A percentile compares a stretch with the other conserved stretches of the same genome.
These are phyloP conservation scores for Colletotrichum spinosum DNA, from an alignment of 2,329 filamentous ascomycete species.

Conservation along the genomic window DNA sequence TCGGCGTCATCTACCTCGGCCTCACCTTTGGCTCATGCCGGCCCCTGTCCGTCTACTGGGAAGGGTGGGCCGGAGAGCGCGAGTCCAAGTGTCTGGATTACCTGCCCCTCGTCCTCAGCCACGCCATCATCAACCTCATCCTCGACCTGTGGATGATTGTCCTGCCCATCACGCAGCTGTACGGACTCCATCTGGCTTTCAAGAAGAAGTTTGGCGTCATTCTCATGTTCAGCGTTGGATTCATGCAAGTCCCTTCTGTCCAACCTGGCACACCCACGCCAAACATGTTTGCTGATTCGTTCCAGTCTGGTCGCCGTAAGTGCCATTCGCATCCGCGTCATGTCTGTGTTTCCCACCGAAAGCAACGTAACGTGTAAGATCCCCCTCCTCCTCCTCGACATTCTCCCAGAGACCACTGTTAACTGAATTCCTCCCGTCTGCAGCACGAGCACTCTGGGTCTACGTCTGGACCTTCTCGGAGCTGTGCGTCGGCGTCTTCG, in stretches of 20 bases:
- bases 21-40: constrained; percentile 9
- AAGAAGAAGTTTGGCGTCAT: constrained; percentile 38
- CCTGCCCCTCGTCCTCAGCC: not conserved
- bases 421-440: accelerated
- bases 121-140: constrained; percentile 38
- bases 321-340: constrained; percentile 1
- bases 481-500: constrained; percentile 13
- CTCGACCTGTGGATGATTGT: constrained; percentile 41
- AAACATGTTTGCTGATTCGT: not conserved
- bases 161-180: constrained; percentile 37
- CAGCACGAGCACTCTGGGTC: constrained; percentile 10
- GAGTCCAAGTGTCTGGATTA: not conserved
- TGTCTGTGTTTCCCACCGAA: not conserved
- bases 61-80: not conserved
- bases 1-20: not conserved
- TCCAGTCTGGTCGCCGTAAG: not conserved
- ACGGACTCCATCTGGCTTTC: constrained; percentile 35
- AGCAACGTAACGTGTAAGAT: constrained; percentile 5
- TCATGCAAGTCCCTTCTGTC: not conserved
- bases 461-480: constrained; percentile 18
- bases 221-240: constrained; percentile 11
- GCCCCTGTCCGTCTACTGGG: constrained; percentile 10
- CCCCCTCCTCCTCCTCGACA: not conserved
- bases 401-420: not conserved
- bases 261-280: too few species aligned